These are phyloP conservation scores for Keithomyces neogunnii DNA, from an alignment of 2,329 filamentous ascomycete genomes.

Conservation along the genomic window DNA sequence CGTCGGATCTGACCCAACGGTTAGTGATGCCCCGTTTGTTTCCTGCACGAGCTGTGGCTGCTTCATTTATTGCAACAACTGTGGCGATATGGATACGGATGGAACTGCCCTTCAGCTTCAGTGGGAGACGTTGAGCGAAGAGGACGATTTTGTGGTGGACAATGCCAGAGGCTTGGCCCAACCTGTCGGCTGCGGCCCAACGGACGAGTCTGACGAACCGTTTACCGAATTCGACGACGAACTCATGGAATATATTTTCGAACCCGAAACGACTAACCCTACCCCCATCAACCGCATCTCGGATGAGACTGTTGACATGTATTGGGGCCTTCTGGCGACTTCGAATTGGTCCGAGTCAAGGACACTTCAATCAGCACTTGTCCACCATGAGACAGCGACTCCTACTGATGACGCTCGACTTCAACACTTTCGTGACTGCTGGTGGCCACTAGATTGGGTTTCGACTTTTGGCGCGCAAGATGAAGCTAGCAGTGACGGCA, in stretches of 20 bases:
- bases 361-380: background rate
- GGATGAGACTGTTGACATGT: conserved; percentile 11
- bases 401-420: background rate
- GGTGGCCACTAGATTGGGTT: conserved; percentile 14
- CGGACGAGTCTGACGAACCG: conserved; percentile 19
- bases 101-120: conserved; percentile 8
- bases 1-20: conserved; percentile 95
- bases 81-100: conserved; percentile 20
- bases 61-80: conserved; percentile 34
- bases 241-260: conserved; percentile 15
- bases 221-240: conserved; percentile 32
- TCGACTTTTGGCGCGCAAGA: background rate
- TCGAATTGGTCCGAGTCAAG: conserved; percentile 1
- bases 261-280: background rate
- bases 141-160: conserved; percentile 9
- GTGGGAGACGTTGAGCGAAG: background rate
- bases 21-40: conserved; percentile 55
- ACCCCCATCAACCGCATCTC: conserved; percentile 8
- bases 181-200: conserved; percentile 13
- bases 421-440: background rate
- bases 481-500: conserved; percentile 9
- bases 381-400: no score
- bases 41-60: conserved; percentile 39
- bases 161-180: conserved; percentile 20
- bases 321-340: conserved; percentile 13